phyloP scores from a whole-genome alignment of 306 rosid genomes.

The Albizia julibrissin region DNA sequence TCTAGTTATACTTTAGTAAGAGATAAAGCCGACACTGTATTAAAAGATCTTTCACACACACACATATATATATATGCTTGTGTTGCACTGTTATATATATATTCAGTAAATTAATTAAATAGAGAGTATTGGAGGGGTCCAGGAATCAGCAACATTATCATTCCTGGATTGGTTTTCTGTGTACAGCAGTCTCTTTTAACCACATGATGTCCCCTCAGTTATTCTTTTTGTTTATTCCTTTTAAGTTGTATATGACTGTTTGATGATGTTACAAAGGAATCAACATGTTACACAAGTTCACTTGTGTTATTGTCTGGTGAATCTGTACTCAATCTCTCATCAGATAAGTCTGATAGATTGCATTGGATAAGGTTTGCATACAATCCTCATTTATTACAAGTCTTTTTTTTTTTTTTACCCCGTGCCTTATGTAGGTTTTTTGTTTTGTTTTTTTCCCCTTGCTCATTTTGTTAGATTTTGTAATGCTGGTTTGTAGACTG shows the following conservation, averaged over 20 bases:
- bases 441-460: neutral
- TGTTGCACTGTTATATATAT: too few species aligned
- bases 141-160: neutral
- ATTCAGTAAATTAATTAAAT: neutral
- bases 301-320: neutral
- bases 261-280: constrained; percentile 32
- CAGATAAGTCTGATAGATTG: constrained; percentile 27
- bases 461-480: too few species aligned
- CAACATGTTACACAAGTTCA: constrained; percentile 11
- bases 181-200: neutral
- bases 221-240: neutral
- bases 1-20: too few species aligned
- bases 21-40: too few species aligned
- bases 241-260: constrained; percentile 13
- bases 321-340: neutral
- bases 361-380: constrained; percentile 12
- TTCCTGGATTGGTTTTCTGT: neutral
- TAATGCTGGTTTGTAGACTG: too few species aligned
- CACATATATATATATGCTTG: too few species aligned
- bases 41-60: too few species aligned
- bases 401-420: neutral
- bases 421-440: neutral
- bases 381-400: neutral
- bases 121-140: constrained; percentile 7
- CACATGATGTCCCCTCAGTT: neutral